Percentiles rank a stretch among this genome's conserved stretches.
Evolutionary conservation across 306 rosid genomes (phyloP).

Genomic region (Gastrolobium bilobum): DNA sequence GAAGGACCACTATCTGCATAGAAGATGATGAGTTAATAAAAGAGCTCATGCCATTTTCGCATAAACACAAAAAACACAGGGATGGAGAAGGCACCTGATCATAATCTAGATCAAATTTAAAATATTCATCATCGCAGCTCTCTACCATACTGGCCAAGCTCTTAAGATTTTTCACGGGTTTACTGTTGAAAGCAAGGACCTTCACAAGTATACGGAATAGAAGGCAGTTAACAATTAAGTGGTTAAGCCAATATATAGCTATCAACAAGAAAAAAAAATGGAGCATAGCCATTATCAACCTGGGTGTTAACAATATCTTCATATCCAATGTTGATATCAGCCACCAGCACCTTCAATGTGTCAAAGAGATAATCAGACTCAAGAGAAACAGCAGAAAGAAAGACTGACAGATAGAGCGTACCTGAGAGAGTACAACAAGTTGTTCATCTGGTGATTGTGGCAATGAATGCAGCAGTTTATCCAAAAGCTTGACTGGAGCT

Average conservation of each 20-base stretch:
- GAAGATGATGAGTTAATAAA: conserved; percentile 28
- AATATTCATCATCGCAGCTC: conserved; percentile 77
- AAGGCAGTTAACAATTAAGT: conserved; percentile 3
- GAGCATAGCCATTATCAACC: conserved; percentile 54
- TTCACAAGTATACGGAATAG: conserved; percentile 45
- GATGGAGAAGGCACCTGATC: conserved; percentile 74
- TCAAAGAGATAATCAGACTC: conserved; percentile 50
- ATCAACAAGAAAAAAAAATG: conserved; percentile 18
- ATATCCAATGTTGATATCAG: conserved; percentile 94
- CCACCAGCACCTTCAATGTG: conserved; percentile 81
- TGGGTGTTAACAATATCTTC: conserved; percentile 95
- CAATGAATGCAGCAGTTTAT: conserved; percentile 86
- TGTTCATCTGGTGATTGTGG: conserved; percentile 91
- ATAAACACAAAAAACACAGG: conserved; percentile 27
- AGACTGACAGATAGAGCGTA: conserved; percentile 46
- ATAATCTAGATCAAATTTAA: conserved; percentile 85
- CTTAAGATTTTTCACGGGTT: conserved; percentile 90
- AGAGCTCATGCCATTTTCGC: conserved; percentile 10
- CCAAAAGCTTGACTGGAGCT: conserved; percentile 96
- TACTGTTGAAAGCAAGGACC: conserved; percentile 89
- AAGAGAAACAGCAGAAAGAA: conserved; percentile 5
- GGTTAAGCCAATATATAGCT: conserved; percentile 27
- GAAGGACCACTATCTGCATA: conserved; percentile 86
- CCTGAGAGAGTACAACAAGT: conserved; percentile 96
- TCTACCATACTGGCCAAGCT: conserved; percentile 92